Conservation (phyloP, 2,329 filamentous ascomycete genomes). For the Neofusicoccum kwambonambiense region DNA sequence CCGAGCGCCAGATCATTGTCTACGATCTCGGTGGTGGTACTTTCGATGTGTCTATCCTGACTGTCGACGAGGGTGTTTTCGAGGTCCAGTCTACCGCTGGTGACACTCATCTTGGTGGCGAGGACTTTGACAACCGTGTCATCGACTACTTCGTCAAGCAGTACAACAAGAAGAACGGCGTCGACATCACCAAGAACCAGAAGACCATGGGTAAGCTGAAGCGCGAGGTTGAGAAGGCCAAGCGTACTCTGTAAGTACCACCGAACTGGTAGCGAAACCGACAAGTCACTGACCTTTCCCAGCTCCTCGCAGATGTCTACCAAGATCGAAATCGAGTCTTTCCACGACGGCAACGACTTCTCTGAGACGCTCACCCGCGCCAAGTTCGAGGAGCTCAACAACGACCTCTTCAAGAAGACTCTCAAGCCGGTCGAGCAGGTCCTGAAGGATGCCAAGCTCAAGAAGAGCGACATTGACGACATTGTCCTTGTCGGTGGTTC, state of each 20-base stretch:
- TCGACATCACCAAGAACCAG: conserved; percentile 88
- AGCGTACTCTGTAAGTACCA: conserved; percentile 71
- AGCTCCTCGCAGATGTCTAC: conserved; percentile 82
- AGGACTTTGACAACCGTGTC: conserved; percentile 97
- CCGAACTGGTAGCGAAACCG: neutral
- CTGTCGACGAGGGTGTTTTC: conserved; percentile 83
- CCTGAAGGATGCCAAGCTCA: conserved; percentile 95
- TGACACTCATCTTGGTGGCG: conserved; percentile 97
- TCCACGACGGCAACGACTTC: conserved; percentile 96
- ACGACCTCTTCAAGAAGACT: conserved; percentile 98
- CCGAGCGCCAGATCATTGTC: conserved; percentile 41
- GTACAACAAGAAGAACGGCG: conserved; percentile 97
- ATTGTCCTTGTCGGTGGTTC: conserved; percentile 98
- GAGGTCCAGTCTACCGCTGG: conserved; percentile 92
- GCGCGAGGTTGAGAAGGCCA: conserved; percentile 99
- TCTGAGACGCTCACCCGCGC: conserved; percentile 96
- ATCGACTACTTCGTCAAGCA: conserved; percentile 95
- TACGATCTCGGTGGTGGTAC: conserved; percentile 45
- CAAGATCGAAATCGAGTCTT: conserved; percentile 84
- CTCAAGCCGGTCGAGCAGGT: conserved; percentile 98
- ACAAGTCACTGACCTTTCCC: neutral
- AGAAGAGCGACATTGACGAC: conserved; percentile 92
- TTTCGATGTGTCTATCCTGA: conserved; percentile 33
- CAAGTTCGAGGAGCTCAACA: conserved; percentile 99
- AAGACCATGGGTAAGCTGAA: conserved; percentile 99